These are phyloP conservation scores for Pythium plurisporium DNA, from an alignment of 352 stramenopile species.

Conservation along the genomic window DNA sequence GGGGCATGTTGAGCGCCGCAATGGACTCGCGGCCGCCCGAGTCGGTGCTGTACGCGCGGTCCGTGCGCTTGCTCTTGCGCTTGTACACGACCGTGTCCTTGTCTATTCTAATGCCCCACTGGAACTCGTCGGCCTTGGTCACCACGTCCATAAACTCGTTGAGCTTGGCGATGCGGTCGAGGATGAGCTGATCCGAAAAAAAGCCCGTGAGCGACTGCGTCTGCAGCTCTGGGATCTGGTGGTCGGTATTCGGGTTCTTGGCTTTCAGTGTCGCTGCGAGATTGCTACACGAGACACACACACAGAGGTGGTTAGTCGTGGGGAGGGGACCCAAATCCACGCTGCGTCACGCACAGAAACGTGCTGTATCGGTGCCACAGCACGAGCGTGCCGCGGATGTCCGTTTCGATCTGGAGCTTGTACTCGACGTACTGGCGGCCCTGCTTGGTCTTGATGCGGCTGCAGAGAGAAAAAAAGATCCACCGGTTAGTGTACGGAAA, in stretches of 20 bases:
- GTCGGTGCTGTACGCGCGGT: conserved; percentile 59
- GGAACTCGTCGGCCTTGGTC: conserved; percentile 81
- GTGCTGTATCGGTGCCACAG: conserved; percentile 88
- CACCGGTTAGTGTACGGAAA: too few relatives aligned
- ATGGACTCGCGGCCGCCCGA: conserved; percentile 64
- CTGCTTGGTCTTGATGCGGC: conserved; percentile 83
- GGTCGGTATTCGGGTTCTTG: conserved; percentile 70
- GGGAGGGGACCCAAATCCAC: too few relatives aligned
- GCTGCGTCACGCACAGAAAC: conserved; percentile 82
- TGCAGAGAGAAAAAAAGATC: conserved; percentile 26
- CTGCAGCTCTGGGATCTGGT: conserved; percentile 77
- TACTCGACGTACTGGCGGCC: conserved; percentile 86
- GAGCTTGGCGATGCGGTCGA: conserved; percentile 80
- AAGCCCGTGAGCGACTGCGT: conserved; percentile 79
- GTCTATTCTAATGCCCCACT: conserved; percentile 89
- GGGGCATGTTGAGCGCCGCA: conserved; percentile 66
- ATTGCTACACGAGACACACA: conserved; percentile 35
- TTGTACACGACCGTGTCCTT: conserved; percentile 89
- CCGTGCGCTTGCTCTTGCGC: conserved; percentile 75
- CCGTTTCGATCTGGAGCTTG: conserved; percentile 85
- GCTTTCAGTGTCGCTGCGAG: conserved; percentile 74
- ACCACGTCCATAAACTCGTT: conserved; percentile 86
- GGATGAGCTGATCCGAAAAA: conserved; percentile 83
- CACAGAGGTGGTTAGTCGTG: too few relatives aligned
- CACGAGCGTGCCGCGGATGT: conserved; percentile 80